Evolutionary conservation across 441 rosid species (phyloP), one percentile per base, ranked within the genome.

Genomic region (Theobroma grandiflorum): DNA sequence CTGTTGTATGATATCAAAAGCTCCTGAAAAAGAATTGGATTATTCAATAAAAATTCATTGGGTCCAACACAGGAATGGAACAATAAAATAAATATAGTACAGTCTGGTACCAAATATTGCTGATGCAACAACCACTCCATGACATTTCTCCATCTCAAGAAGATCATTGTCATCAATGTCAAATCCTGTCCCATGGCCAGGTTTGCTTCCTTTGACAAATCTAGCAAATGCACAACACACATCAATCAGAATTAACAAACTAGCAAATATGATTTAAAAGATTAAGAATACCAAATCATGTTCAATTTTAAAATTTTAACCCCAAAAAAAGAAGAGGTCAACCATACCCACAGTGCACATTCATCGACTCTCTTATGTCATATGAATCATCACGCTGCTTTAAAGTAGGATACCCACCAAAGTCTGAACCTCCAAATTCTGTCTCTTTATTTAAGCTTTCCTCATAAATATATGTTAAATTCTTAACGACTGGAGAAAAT

Each of bases 381-480:
- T 86, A 93, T 78, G 95, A 93, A 74, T 92, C 95, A 78, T 79
- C 88, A 86, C 98, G 89, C 68, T 92, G 90, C 73, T 82, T 85
- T 79, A 94, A 77, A 81, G 97, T 88, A 79, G 98, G 95, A 85
- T 88, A 95, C 58, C 98, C 98, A 79, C 98, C 97, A 82, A 95
- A 95, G 31, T 92, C 94, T 0, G 98, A 95, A 69, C 98, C 98
- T 82, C 98, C 98, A 78, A 92, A 93, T 81, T 88, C 94, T 42
- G 85, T 84, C 14, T 86, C 84, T 80, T 82, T 91, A 74, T 82
- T 89, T 59, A 84, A 68, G 14, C 88, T 86, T 78, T 92, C 92
- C 85, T 92, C 96, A 53, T 84, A 81, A 69, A 93, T 84, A 77
- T 91, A 95, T 5, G 94, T 86, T 84, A 95, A 85, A 79, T 86